Conservation (phyloP, 2,329 filamentous ascomycete genomes). For the Fusarium sp. region DNA sequence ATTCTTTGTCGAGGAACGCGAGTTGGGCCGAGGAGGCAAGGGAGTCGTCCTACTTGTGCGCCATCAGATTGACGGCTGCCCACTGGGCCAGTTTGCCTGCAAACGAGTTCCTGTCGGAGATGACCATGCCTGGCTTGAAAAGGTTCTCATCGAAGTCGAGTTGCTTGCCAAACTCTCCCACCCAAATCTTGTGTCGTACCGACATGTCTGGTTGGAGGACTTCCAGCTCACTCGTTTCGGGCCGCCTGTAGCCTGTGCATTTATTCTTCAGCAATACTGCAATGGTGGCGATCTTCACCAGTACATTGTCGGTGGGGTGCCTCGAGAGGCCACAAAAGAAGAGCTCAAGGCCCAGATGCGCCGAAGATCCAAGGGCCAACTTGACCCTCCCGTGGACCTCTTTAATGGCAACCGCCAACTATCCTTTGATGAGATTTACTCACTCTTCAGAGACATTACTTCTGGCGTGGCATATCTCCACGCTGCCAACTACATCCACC, state of each 20-base stretch:
- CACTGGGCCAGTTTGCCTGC: conserved; percentile 92
- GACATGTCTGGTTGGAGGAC: conserved; percentile 97
- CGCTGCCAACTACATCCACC: conserved; percentile 91
- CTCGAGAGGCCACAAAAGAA: conserved; percentile 78
- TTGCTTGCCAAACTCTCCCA: conserved; percentile 91
- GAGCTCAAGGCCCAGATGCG: conserved; percentile 90
- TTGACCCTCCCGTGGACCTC: conserved; percentile 70
- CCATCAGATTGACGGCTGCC: conserved; percentile 90
- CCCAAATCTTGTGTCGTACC: conserved; percentile 94
- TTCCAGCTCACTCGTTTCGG: conserved; percentile 86
- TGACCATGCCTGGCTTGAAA: conserved; percentile 94
- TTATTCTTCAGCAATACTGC: conserved; percentile 98
- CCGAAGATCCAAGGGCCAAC: conserved; percentile 81
- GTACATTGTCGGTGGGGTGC: conserved; percentile 80
- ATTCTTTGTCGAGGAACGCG: conserved; percentile 91
- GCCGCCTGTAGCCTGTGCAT: conserved; percentile 92
- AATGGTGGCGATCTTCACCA: conserved; percentile 91
- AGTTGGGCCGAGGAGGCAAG: conserved; percentile 90
- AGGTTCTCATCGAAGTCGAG: conserved; percentile 92
- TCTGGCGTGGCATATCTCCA: conserved; percentile 92
- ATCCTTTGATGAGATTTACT: conserved; percentile 93
- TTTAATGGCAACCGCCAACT: conserved; percentile 57
- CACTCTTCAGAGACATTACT: conserved; percentile 95
- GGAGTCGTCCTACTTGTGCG: conserved; percentile 95
- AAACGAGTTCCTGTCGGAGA: conserved; percentile 97